These are phyloP conservation scores for Gracilaria gracilis DNA, from an alignment of 23 red algal genomes.

Conservation along the genomic window DNA sequence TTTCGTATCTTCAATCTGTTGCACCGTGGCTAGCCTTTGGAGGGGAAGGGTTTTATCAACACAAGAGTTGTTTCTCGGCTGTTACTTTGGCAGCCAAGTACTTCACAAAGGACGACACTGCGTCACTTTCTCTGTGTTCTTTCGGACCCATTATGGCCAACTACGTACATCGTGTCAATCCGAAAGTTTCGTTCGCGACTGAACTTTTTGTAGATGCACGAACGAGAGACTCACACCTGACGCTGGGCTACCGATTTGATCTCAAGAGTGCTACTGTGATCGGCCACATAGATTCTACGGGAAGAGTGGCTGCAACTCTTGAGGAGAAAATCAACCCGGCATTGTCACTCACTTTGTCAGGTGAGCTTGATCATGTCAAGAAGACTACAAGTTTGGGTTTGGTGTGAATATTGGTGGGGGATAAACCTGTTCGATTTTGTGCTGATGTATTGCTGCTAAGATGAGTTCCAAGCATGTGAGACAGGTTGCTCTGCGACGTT, in stretches of 20 bases:
- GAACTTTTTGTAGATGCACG: slow-evolving; percentile 90
- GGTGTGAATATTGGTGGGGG: slow-evolving; percentile 84
- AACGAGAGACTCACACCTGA: slow-evolving; percentile 81
- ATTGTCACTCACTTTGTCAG: slow-evolving; percentile 84
- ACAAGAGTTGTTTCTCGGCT: slow-evolving; percentile 71
- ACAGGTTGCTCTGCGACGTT: background rate
- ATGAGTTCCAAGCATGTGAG: background rate
- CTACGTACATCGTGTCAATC: slow-evolving; percentile 87
- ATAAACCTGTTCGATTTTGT: background rate
- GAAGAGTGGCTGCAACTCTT: slow-evolving; percentile 82
- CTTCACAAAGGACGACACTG: slow-evolving; percentile 46
- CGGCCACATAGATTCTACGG: slow-evolving; percentile 89
- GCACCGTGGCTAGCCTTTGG: slow-evolving; percentile 82
- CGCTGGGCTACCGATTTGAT: slow-evolving; percentile 93
- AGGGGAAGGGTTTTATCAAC: slow-evolving; percentile 93
- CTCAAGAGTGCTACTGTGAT: slow-evolving; percentile 82
- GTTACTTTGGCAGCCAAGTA: slow-evolving; percentile 83
- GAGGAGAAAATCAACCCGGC: slow-evolving; percentile 96
- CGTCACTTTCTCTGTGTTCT: slow-evolving; percentile 78
- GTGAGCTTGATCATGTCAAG: slow-evolving; percentile 92
- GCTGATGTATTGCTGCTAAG: background rate
- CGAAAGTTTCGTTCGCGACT: slow-evolving; percentile 81
- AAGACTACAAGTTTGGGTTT: slow-evolving; percentile 96
- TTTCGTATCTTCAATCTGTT: slow-evolving; percentile 93
- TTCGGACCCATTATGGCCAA: slow-evolving; percentile 90